A percentile compares a stretch with the other conserved stretches of the same genome.
Evolutionary conservation across 192 early-diverging fungal genomes (phyloP).

Genomic region (Endogone sp.): DNA sequence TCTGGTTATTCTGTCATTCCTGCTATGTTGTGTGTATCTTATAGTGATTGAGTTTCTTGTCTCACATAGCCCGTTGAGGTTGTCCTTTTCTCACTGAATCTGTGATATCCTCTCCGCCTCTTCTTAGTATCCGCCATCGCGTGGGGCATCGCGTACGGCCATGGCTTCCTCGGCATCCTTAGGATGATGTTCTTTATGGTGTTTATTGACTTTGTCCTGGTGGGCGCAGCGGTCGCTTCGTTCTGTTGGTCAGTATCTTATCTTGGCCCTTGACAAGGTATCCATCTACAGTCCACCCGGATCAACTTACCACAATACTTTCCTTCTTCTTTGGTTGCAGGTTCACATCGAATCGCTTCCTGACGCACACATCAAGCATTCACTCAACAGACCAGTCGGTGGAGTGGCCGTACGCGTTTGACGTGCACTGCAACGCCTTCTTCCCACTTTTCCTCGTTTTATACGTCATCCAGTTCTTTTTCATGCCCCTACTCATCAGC

Average conservation of each 20-base stretch:
- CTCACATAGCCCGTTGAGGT: background rate
- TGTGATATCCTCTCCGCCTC: background rate
- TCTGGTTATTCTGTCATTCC: constrained; percentile 65
- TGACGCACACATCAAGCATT: constrained; percentile 62
- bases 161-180: constrained; percentile 64
- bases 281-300: no score
- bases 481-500: constrained; percentile 77
- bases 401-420: constrained; percentile 96
- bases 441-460: constrained; percentile 83
- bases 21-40: constrained; percentile 55
- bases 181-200: constrained; percentile 77
- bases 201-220: constrained; percentile 74
- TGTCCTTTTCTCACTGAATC: background rate
- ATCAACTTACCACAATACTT: no score
- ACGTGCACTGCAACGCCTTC: constrained; percentile 97
- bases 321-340: no score
- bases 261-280: no score
- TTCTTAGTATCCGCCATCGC: constrained; percentile 71
- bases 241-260: constrained; percentile 62
- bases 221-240: constrained; percentile 68
- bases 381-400: constrained; percentile 84
- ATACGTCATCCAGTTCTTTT: constrained; percentile 92
- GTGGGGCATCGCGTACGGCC: constrained; percentile 75
- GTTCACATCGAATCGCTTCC: constrained; percentile 75
- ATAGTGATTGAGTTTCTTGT: background rate